Evolutionary conservation across 2,329 filamentous ascomycete genomes (phyloP).

Genomic region (Lecanicillium sp.): DNA sequence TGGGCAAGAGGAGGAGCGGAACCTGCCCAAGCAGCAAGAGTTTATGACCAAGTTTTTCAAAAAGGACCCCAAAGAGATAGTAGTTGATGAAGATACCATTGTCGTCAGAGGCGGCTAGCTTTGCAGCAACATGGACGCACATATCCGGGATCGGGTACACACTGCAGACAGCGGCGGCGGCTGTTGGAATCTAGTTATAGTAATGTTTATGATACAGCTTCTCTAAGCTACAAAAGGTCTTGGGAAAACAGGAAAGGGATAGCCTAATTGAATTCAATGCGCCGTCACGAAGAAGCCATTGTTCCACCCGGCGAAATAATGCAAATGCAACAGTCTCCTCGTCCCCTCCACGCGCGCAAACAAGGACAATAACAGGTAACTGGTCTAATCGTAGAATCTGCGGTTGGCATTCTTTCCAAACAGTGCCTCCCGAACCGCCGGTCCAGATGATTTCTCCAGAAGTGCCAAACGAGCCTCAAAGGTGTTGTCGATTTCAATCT

Average conservation of each 20-base stretch:
- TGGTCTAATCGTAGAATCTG: constrained; percentile 78
- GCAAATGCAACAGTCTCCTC: background rate
- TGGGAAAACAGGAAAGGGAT: constrained; percentile 12
- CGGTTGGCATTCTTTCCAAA: constrained; percentile 95
- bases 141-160: background rate
- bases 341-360: background rate
- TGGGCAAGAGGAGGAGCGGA: constrained; percentile 25
- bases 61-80: constrained; percentile 8
- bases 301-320: background rate
- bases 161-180: background rate
- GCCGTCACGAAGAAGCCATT: no score
- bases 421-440: constrained; percentile 73
- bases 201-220: constrained; percentile 23
- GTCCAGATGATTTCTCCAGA: constrained; percentile 76
- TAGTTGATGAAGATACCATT: constrained; percentile 12
- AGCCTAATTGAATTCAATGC: no score
- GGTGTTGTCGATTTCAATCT: constrained; percentile 98
- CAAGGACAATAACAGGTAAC: constrained; percentile 1
- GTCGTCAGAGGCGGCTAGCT: constrained; percentile 11
- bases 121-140: background rate
- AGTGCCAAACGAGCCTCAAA: constrained; percentile 84
- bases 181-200: constrained; percentile 6
- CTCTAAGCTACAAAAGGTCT: constrained; percentile 23
- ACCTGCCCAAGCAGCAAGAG: constrained; percentile 34
- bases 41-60: constrained; percentile 42